Conservation (phyloP, 2,329 filamentous ascomycete genomes). For the Diaporthe vaccinii region DNA sequence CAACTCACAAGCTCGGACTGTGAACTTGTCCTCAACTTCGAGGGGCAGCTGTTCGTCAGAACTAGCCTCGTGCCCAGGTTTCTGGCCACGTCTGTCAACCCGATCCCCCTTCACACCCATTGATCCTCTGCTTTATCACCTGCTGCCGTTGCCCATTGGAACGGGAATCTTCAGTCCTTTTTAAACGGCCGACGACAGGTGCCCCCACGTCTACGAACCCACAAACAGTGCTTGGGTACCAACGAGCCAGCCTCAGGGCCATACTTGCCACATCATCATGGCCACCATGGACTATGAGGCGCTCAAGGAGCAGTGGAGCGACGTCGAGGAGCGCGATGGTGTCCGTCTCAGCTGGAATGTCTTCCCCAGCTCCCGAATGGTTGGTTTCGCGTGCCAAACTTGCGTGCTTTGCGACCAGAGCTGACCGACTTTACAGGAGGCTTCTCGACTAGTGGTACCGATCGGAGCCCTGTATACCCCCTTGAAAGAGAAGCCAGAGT, state of each 20-base stretch:
- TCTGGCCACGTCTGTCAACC: conserved; percentile 41
- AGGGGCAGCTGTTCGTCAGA: conserved; percentile 36
- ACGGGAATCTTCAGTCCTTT: conserved; percentile 4
- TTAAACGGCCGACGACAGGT: neutral
- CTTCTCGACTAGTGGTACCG: conserved; percentile 92
- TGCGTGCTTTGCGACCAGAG: conserved; percentile 37
- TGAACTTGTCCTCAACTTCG: conserved; percentile 42
- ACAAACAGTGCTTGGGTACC: conserved; percentile 23
- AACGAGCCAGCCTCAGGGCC: conserved; percentile 12
- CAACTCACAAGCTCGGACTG: conserved; percentile 36
- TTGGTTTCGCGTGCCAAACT: conserved; percentile 55
- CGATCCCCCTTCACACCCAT: conserved; percentile 10
- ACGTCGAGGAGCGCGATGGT: conserved; percentile 96
- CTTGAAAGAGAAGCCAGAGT: conserved; percentile 92
- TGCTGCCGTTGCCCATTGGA: conserved; percentile 9
- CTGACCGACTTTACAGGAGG: conserved; percentile 74
- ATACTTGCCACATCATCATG: conserved; percentile 38
- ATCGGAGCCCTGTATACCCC: conserved; percentile 97
- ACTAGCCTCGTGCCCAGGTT: conserved; percentile 36
- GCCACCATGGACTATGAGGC: conserved; percentile 87
- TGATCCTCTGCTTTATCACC: conserved; percentile 19
- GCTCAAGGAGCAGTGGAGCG: conserved; percentile 95
- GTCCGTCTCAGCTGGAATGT: conserved; percentile 98
- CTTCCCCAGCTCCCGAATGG: conserved; percentile 98
- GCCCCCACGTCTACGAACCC: neutral